phyloP scores from a whole-genome alignment of 768 basidiomycete species.

The Lentinula sp. region DNA sequence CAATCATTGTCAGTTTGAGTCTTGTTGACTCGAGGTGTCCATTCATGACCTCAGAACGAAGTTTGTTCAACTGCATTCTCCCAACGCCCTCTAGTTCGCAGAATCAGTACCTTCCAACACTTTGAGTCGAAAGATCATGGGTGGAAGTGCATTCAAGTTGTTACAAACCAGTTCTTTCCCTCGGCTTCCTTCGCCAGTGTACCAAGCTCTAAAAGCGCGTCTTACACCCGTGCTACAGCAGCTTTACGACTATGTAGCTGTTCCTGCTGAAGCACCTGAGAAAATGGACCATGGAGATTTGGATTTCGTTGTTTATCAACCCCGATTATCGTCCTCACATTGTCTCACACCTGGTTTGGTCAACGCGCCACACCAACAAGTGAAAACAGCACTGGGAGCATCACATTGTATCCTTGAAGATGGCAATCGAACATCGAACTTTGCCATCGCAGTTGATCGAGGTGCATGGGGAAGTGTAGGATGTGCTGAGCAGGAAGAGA shows the following conservation, averaged over 20 bases:
- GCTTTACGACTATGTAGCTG: constrained; percentile 44
- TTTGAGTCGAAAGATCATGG: constrained; percentile 34
- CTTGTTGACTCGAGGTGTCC: too few relatives aligned
- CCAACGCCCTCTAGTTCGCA: too few relatives aligned
- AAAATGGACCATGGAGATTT: constrained; percentile 66
- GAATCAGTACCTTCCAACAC: not conserved
- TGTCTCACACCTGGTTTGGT: constrained; percentile 13
- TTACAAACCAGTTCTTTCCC: constrained; percentile 46
- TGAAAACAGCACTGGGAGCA: constrained; percentile 41
- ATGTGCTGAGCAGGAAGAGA: constrained; percentile 22
- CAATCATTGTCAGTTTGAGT: too few relatives aligned
- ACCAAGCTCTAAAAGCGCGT: constrained; percentile 42
- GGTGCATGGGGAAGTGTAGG: constrained; percentile 32
- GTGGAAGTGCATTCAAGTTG: constrained; percentile 59
- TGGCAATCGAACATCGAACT: constrained; percentile 57
- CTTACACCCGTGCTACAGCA: constrained; percentile 32
- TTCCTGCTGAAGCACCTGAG: constrained; percentile 59
- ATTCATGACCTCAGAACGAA: too few relatives aligned
- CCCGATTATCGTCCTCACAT: not conserved
- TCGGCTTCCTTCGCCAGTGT: constrained; percentile 52
- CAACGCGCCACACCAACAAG: constrained; percentile 26
- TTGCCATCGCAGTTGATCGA: constrained; percentile 40
- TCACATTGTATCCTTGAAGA: constrained; percentile 37
- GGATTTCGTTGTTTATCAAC: constrained; percentile 49
- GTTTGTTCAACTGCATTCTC: too few relatives aligned